Evolutionary conservation across 1,139 yeast species (phyloP), one percentile per base, ranked within the genome.

Genomic region (Hemisphaericaspora lyxosophila): DNA sequence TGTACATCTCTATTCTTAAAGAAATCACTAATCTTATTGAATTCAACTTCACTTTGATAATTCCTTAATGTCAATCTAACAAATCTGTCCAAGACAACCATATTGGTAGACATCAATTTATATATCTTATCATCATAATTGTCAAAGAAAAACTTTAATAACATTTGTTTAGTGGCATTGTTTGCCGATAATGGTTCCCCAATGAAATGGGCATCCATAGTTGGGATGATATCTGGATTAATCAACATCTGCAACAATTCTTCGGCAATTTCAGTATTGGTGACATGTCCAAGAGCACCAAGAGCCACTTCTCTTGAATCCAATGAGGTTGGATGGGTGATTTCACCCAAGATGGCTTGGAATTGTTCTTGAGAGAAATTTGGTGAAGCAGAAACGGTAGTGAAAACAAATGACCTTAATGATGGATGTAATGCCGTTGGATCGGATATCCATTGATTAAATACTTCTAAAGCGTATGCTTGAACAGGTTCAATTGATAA

Each of bases 291-390:
- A 38, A 85, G 60, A 0, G 90, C 78, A 14, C 59, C 56, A 26
- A 85, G 64, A 0, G 86, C 84, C 36, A 78, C 67, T 57, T 85
- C 95, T 42, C 82, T 67, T 5, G 85, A 75, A 56, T 83, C 90
- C 41, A 83, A 72, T 3, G 86, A 66, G 2, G 74, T 59, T 6
- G 92, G 86, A n/a, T 62, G 52, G 7, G 63, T 57, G 27, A 80
- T 75, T 51, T 82, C 80, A 13, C 64, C 54, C 41, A 74, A 56
- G 18, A 84, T 69, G 2, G 60, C 50, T 2, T 74, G 70, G 48
- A 75, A 80, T 26, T 74, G 74, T 6, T 57, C 68, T 17, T 63
- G 64, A 9, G 69, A 56, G 16, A 64, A 52, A n/a, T 57, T 50
- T 20, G 71, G 59, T 1, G 73, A 60, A 6, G 82, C 50, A 17